A percentile compares a stretch with the other conserved stretches of the same genome.
Evolutionary conservation across 352 stramenopile genomes (phyloP).

Genomic region (Globisporangium echinulatum): DNA sequence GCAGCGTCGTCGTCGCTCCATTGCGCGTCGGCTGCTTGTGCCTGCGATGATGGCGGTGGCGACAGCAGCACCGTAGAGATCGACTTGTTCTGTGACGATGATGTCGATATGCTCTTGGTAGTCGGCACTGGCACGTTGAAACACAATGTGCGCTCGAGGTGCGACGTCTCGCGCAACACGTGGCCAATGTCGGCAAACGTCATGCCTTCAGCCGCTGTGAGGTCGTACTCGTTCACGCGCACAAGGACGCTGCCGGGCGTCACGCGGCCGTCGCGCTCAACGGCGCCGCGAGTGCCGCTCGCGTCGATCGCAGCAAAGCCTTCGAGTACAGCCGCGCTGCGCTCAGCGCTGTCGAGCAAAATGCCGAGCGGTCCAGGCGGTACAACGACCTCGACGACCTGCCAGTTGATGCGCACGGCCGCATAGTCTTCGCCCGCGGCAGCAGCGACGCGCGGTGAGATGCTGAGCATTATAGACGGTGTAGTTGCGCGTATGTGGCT

Average conservation of each 20-base stretch:
- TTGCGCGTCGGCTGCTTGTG: not conserved
- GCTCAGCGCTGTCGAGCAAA: constrained; percentile 43
- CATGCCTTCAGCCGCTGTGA: constrained; percentile 31
- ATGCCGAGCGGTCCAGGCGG: constrained; percentile 59
- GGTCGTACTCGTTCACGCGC: constrained; percentile 57
- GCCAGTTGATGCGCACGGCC: constrained; percentile 5
- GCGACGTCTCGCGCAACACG: constrained; percentile 47
- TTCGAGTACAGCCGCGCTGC: constrained; percentile 44
- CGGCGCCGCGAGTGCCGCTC: constrained; percentile 29
- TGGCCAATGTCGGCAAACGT: constrained; percentile 48
- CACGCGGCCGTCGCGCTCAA: constrained; percentile 40
- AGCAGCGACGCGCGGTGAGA: constrained; percentile 3
- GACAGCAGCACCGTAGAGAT: not conserved
- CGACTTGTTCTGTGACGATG: not conserved
- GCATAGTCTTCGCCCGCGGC: constrained; percentile 8
- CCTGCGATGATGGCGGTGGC: not conserved
- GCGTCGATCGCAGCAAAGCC: constrained; percentile 45
- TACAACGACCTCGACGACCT: constrained; percentile 39
- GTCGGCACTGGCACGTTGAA: constrained; percentile 32
- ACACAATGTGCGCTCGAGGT: constrained; percentile 36
- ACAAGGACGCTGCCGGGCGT: constrained; percentile 39
- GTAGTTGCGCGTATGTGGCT: too few relatives aligned
- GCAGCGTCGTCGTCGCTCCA: constrained; percentile 2
- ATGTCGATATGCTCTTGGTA: not conserved
- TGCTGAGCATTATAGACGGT: not conserved